Percentiles rank a stretch among this genome's conserved stretches.
These are phyloP conservation scores for Hanseniaspora valbyensis DNA, from an alignment of 805 yeast genomes.

Conservation along the genomic window DNA sequence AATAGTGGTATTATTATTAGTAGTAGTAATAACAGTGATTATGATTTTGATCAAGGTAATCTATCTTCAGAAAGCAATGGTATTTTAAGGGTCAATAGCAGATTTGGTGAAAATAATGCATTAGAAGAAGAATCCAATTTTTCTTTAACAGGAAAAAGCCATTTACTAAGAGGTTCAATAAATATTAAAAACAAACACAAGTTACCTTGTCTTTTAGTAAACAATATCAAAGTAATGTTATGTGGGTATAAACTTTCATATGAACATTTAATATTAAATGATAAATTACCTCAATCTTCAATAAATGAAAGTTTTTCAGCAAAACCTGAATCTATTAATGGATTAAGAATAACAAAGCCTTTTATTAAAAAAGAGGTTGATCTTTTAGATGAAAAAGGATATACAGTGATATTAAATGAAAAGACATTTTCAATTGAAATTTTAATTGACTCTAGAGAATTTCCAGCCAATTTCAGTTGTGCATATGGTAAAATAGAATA, in stretches of 20 bases:
- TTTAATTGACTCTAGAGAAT: conserved; percentile 16
- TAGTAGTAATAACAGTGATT: neutral
- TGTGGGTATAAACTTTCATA: conserved; percentile 13
- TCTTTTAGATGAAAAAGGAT: neutral
- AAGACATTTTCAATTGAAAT: conserved; percentile 14
- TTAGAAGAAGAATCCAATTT: neutral
- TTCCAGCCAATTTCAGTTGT: conserved; percentile 17
- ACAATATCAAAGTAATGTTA: conserved; percentile 5
- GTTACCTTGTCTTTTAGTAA: neutral
- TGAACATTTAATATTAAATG: conserved; percentile 3
- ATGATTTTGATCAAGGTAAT: neutral
- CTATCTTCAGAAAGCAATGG: neutral
- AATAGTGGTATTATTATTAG: neutral
- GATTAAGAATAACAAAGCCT: conserved; percentile 8
- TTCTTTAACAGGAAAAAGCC: neutral
- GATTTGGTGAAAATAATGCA: neutral
- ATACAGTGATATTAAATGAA: neutral
- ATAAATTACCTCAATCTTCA: too few relatives aligned
- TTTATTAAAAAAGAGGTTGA: conserved; percentile 9
- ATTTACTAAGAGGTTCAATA: neutral
- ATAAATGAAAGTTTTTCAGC: conserved; percentile 1
- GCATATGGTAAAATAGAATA: conserved; percentile 18
- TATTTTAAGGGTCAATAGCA: neutral
- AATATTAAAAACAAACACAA: neutral
- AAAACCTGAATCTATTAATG: neutral